Evolutionary conservation across 148 eudicot genomes (phyloP).

Genomic region (Dianthus caryophyllus): DNA sequence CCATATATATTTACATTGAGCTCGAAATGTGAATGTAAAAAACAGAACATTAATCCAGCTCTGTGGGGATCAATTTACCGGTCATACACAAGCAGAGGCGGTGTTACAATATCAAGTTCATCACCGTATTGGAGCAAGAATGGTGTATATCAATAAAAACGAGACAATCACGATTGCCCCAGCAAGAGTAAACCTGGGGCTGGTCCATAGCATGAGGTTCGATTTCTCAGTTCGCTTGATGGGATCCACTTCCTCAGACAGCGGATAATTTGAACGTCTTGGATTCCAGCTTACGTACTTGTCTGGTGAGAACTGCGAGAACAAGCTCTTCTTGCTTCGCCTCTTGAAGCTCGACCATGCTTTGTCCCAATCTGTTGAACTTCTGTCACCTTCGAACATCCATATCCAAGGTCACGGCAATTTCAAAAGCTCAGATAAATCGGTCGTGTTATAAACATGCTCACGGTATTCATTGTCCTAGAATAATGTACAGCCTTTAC

Average conservation of each 20-base stretch:
- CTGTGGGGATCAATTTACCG: background rate
- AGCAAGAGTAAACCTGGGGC: conserved; percentile 74
- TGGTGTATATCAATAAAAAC: conserved; percentile 66
- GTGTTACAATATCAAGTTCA: background rate
- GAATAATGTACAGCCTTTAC: background rate
- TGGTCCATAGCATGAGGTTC: conserved; percentile 88
- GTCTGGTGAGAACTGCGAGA: conserved; percentile 58
- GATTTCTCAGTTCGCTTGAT: conserved; percentile 87
- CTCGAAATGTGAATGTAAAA: too few species aligned
- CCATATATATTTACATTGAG: too few species aligned
- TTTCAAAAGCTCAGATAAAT: background rate
- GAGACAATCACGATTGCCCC: conserved; percentile 68
- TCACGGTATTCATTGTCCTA: background rate
- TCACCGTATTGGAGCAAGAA: conserved; percentile 70
- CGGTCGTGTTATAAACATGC: background rate
- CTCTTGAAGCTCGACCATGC: conserved; percentile 92
- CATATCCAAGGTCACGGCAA: background rate
- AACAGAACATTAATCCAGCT: too few species aligned
- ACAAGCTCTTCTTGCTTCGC: conserved; percentile 57
- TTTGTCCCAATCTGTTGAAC: conserved; percentile 85
- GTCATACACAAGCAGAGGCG: background rate
- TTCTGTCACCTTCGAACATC: conserved; percentile 42
- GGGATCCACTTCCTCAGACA: conserved; percentile 96
- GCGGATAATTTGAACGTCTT: conserved; percentile 72
- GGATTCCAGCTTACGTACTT: conserved; percentile 98